Evolutionary conservation across 176 grass and related monocot species (phyloP), one percentile per base, ranked within the genome.

Genomic region (Bolboschoenus planiculmis): DNA sequence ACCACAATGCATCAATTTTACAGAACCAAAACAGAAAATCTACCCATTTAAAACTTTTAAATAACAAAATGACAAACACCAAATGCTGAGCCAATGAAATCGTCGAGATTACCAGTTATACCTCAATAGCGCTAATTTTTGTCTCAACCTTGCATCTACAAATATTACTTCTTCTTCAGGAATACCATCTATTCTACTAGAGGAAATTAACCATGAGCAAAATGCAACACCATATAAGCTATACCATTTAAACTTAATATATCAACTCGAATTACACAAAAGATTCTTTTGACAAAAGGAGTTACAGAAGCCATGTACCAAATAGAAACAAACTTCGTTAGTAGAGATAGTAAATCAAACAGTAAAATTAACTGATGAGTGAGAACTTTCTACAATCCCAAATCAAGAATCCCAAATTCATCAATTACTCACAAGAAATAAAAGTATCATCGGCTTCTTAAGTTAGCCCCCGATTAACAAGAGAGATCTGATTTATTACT

Each of bases 381-480:
- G 43, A 1, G 14, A 16, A 76, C 44, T 51, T 40, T 82, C 37
- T 40, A 24, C 33, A 43, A 60, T 43, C 51, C 18, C 53, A 79
- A 79, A 39, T 78, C 73, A 30, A 23, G 15, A 54, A 78, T 36
- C 76, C 47, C 48, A 79, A 35, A n/a, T 79, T 79, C 48, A 57
- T 33, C 48, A 57, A 51, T 56, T 51, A 31, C 33, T 10, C 44
- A 37, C 44, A 79, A 79, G 29, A 73, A 51, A 20, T 0, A 26
- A 21, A 33, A 59, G 15, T 80, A 27, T 46, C 23, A 27, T 30
- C 40, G 9, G 7, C 10, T 64, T 35, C 56, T 33, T 46, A 46
- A 48, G 31, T 64, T 4, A 82, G 2, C 26, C 72, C 37, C 54
- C 58, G 59, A 80, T 79, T 39, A 51, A 34, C 34, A 53, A 80